Base-by-base conservation (phyloP, 192 early-diverging fungal genomes). In the Glomus cerebriforme region DNA sequence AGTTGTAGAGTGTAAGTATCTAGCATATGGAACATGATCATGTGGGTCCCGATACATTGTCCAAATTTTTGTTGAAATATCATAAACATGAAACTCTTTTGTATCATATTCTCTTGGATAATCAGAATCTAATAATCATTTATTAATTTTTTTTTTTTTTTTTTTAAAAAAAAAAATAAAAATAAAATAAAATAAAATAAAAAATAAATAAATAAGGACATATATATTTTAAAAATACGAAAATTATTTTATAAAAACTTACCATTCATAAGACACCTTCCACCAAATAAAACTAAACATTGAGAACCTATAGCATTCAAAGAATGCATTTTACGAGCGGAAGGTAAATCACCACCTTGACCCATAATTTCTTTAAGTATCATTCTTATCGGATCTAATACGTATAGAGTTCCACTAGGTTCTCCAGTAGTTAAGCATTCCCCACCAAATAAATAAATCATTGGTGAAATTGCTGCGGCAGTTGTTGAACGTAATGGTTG, bases 361-460 rank as follows among this genome's bases (percentile, higher is more conserved):
- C 22, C 31, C 47, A 49, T 24, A 13, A 74, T n/a, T 49, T 59
- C 13, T 8, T 27, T 47, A 58, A 74, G 45, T 3, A 59, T 15
- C 73, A 74, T 74, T 15, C 26, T 29, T 58, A 22, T 59, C 15
- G 58, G 26, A 24, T 74, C 24, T 13, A 74, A 59, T 32, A 47
- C 73, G 4, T 74, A 74, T 43, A 74, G 3, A n/a, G 27, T 58
- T 2, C 47, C 8, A 7, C 5, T 27, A 4, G 58, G 29, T 19
- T 74, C 26, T 3, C 73, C 54, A 7, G 24, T 47, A 43, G 15
- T 19, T 13, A 59, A 58, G 15, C 22, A 27, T 58, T 74, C 45
- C 8, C 73, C 73, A 17, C 73, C 73, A 58, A 74, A 74, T 26
- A 58, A 24, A 47, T 74, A 58, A 59, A 74, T 74, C 26, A 59